Base-by-base conservation (phyloP, 495 filamentous ascomycete genomes). In the Eremomyces bilateralis region DNA sequence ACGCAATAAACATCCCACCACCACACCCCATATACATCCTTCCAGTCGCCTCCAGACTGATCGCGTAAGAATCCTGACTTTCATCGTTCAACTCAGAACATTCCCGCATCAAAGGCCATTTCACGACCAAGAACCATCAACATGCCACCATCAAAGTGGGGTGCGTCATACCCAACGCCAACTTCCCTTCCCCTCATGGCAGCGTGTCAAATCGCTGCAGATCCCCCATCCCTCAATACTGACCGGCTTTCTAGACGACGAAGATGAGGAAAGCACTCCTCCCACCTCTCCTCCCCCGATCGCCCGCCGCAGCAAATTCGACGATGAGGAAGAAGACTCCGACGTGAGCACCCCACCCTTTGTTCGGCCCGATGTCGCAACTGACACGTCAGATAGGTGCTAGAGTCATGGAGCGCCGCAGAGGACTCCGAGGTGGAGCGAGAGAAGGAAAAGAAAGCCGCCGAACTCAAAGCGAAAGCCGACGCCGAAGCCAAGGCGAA, bases 401-500 rank as follows among this genome's bases (percentile, higher is more conserved):
- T 94, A 38, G 90, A 99, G 30, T 85, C 81, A 15, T 99, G 90
- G 90, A 83, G 93, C 44, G 85, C 81, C 27, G 88, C 79, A 38
- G 88, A 94, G 48, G 90, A 99, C 60, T 90, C 80, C 33, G 90
- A 99, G 48, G 84, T 73, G 34, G 90, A 99, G 61, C 78, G 80
- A 42, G 83, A 93, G 56, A 95, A 93, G 63, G 78, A 69, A 16
- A 80, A 77, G 58, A 79, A 79, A 57, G 81, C 71, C 12, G 80
- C 69, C 5, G 83, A 82, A 47, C 72, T 69, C 40, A 84, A 81
- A 52, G 85, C 82, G 33, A 90, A 85, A 53, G 82, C 78, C 21
- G 79, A 84, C 1, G 79, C 78, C 33, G 80, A 81, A 50, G 84
- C 84, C n/a, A 78, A 79, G 28, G 84, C 83, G 20, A 78, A 76